Evolutionary conservation across 495 filamentous ascomycete genomes (phyloP).

Genomic region (Hyphodiscus hymeniophilus): DNA sequence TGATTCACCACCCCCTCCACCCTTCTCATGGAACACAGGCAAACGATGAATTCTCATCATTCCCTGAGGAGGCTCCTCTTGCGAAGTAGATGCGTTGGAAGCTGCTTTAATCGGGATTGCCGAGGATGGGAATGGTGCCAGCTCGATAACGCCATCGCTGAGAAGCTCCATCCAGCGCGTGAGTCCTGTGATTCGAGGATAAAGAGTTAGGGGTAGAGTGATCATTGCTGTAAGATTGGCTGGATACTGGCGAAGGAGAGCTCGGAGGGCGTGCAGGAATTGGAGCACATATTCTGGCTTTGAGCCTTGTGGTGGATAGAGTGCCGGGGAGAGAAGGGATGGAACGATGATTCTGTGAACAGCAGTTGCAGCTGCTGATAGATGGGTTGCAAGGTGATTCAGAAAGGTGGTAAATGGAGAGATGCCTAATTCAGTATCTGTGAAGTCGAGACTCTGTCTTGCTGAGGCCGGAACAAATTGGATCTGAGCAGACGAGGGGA

Average conservation of each 20-base stretch:
- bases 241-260: constrained; percentile 60
- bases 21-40: constrained; percentile 80
- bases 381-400: constrained; percentile 44
- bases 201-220: constrained; percentile 72
- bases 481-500: constrained; percentile 47
- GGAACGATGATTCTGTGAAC: constrained; percentile 84
- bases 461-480: constrained; percentile 43
- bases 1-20: constrained; percentile 63
- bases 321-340: constrained; percentile 69
- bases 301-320: constrained; percentile 62
- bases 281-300: constrained; percentile 66
- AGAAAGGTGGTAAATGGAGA: constrained; percentile 62
- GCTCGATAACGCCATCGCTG: constrained; percentile 77
- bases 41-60: constrained; percentile 74
- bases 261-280: constrained; percentile 74
- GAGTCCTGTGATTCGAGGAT: constrained; percentile 68
- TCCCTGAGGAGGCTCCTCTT: constrained; percentile 75
- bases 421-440: constrained; percentile 2
- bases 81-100: constrained; percentile 30
- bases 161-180: constrained; percentile 85
- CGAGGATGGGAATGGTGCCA: constrained; percentile 65
- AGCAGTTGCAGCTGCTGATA: constrained; percentile 46
- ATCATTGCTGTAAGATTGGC: constrained; percentile 63
- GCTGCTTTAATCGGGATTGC: constrained; percentile 34
- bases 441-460: constrained; percentile 23